Base-by-base conservation (phyloP, 495 filamentous ascomycete genomes). In the Penicillium turbatum region DNA sequence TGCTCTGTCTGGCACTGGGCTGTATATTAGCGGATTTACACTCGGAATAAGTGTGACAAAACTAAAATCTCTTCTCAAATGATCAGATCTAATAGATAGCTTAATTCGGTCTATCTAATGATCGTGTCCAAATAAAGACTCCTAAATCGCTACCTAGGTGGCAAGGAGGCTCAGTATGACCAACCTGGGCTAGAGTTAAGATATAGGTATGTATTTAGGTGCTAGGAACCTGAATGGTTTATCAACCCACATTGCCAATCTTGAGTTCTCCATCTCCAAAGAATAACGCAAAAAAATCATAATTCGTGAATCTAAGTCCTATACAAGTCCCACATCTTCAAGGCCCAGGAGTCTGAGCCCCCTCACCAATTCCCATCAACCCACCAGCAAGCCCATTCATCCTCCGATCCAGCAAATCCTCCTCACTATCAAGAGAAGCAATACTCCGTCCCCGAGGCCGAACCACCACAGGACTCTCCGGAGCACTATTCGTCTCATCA, bases 321-420 rank as follows among this genome's bases (percentile, higher is more conserved):
- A 46, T 21, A 30, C 17, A 16, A 6, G 13, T 6, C 13, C 11
- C 39, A 29, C 35, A 15, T n/a, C n/a, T n/a, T 55, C 52, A 67
- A 4, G 49, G 30, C 1, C 64, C 64, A 3, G 74, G 74, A 5
- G 74, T 77, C 39, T 66, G 58, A 4, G 68, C 71, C 4, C 71
- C 65, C 36, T 81, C 79, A 3, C 75, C 75, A 52, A 79, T 60
- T 7, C 89, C 87, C 70, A 89, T 91, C 75, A 97, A 74, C 9
- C 87, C 82, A 5, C 86, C 83, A 6, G 88, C 84, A 24, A 97
- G 67, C 6, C 88, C 89, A 61, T 87, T 82, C 92, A 97, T 97
- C 37, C 92, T 74, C 48, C 92, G 74, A 6, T 86, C 84, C 12
- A 97, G 67, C 50, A 97, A 64, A 75, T 96, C 90, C 54, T 95